A percentile compares a stretch with the other conserved stretches of the same genome.
Conservation (phyloP, 116 monocot genomes). For the Posidonia oceanica region DNA sequence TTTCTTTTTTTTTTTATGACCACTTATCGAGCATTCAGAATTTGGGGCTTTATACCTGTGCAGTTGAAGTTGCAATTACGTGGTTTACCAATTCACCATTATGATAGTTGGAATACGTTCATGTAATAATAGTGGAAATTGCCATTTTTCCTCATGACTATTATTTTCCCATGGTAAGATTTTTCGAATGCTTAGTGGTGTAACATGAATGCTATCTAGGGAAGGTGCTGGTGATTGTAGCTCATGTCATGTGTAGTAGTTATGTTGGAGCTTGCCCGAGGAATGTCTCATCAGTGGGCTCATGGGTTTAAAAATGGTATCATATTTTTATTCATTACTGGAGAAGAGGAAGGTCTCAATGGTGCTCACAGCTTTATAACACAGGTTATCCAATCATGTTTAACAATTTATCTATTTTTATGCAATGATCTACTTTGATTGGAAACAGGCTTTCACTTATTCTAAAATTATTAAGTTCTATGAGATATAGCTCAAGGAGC, state of each 20-base stretch:
- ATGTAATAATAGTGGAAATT: too few species aligned
- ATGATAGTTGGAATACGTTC: too few species aligned
- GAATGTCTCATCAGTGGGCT: constrained; percentile 92
- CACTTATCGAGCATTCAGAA: too few species aligned
- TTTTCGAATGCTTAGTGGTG: background rate
- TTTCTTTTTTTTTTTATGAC: too few species aligned
- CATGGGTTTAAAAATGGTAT: constrained; percentile 91
- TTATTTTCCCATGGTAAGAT: background rate
- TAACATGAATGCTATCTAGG: constrained; percentile 17
- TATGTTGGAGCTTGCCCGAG: constrained; percentile 97
- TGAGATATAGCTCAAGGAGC: too few species aligned
- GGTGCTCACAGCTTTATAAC: constrained; percentile 98
- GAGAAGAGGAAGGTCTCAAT: constrained; percentile 96
- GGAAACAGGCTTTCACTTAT: background rate
- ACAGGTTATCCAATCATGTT: constrained; percentile 38
- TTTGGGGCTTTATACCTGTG: too few species aligned
- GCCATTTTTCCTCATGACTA: too few species aligned
- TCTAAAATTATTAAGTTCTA: background rate
- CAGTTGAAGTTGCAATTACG: too few species aligned
- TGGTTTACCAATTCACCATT: too few species aligned
- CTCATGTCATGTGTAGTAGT: constrained; percentile 91
- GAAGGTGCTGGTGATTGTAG: constrained; percentile 98
- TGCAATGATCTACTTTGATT: background rate
- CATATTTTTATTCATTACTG: constrained; percentile 90
- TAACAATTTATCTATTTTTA: background rate